Percentiles rank a stretch among this genome's conserved stretches.
Evolutionary conservation across 2,329 filamentous ascomycete species (phyloP).

Genomic region (Waltergamsia citrina): DNA sequence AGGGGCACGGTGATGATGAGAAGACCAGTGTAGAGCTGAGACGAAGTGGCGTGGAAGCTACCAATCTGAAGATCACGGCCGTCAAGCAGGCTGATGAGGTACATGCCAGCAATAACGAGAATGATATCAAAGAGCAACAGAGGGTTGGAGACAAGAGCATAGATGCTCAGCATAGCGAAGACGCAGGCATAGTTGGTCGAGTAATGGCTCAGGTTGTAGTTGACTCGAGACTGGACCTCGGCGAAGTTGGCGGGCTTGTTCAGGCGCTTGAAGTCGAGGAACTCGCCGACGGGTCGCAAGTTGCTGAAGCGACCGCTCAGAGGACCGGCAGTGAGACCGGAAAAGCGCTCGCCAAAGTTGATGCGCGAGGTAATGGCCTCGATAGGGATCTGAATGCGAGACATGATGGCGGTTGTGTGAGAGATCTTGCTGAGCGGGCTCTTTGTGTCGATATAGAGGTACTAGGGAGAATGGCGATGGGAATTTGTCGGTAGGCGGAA

Average conservation of each 20-base stretch:
- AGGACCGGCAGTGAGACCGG: conserved; percentile 70
- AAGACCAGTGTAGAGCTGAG: conserved; percentile 88
- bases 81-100: conserved; percentile 80
- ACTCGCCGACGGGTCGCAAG: conserved; percentile 82
- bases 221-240: conserved; percentile 84
- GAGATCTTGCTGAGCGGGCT: conserved; percentile 5
- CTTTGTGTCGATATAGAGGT: neutral
- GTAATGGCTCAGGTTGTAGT: conserved; percentile 96
- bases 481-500: neutral
- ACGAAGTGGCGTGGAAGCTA: conserved; percentile 71
- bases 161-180: conserved; percentile 92
- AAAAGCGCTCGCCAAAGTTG: conserved; percentile 77
- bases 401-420: conserved; percentile 42
- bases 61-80: conserved; percentile 85
- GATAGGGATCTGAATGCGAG: conserved; percentile 85
- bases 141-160: conserved; percentile 83
- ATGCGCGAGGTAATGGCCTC: conserved; percentile 86
- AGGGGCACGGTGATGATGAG: conserved; percentile 77
- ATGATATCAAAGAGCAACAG: conserved; percentile 86
- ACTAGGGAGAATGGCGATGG: neutral
- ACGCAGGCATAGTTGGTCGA: conserved; percentile 96
- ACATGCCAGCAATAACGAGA: conserved; percentile 79
- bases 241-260: conserved; percentile 89
- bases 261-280: conserved; percentile 89
- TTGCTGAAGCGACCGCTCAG: conserved; percentile 82